phyloP scores from a whole-genome alignment of 176 grass and related monocot species.

The Microstegium vimineum region DNA sequence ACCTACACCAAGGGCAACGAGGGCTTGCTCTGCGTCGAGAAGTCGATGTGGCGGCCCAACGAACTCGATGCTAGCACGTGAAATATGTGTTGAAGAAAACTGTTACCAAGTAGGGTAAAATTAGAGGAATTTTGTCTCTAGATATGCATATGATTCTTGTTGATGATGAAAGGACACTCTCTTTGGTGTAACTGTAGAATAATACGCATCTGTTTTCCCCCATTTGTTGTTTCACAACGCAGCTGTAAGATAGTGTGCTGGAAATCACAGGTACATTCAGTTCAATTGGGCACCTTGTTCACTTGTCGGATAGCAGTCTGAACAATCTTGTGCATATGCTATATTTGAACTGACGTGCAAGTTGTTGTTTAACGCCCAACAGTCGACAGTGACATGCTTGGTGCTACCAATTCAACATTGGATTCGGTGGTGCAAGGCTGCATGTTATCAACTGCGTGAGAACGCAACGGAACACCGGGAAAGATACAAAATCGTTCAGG shows the following conservation, averaged over 20 bases:
- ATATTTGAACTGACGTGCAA: too few species aligned
- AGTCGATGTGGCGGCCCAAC: conserved; percentile 80
- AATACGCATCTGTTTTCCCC: background rate
- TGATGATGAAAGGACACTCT: background rate
- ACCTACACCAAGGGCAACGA: conserved; percentile 75
- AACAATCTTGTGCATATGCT: too few species aligned
- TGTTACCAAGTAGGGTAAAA: conserved; percentile 14
- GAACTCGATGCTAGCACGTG: conserved; percentile 43
- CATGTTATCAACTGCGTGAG: background rate
- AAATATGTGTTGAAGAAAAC: background rate
- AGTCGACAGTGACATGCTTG: background rate
- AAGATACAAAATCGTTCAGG: background rate
- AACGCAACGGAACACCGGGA: background rate
- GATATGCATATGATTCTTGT: conserved; percentile 39
- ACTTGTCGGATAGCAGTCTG: background rate
- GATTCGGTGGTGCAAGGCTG: conserved; percentile 1
- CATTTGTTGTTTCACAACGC: background rate
- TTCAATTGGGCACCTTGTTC: background rate
- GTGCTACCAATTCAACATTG: background rate
- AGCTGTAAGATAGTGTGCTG: conserved; percentile 22
- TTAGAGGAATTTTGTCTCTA: conserved; percentile 45
- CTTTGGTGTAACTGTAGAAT: conserved; percentile 45
- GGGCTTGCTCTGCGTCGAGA: conserved; percentile 74
- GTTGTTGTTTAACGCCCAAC: too few species aligned
- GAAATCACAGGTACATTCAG: conserved; percentile 1